Evolutionary conservation across 371 early-diverging fungal genomes (phyloP).

Genomic region (Circinella minor): DNA sequence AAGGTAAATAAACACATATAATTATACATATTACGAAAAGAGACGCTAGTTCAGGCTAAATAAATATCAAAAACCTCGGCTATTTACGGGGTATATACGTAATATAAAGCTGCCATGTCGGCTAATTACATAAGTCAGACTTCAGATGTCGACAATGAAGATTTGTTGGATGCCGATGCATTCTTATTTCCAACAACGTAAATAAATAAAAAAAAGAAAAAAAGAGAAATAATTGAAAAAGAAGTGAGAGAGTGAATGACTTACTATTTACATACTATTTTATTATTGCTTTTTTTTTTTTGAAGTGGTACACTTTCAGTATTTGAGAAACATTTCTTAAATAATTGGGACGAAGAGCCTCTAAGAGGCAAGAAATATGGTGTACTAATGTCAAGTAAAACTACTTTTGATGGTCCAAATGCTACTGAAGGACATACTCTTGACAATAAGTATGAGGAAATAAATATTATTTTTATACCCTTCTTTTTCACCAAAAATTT

Average conservation of each 20-base stretch:
- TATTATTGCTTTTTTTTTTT: not conserved
- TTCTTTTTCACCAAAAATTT: too few species aligned
- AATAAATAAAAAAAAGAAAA: not conserved
- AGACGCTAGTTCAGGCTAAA: not conserved
- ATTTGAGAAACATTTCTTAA: constrained; percentile 32
- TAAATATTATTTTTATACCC: not conserved
- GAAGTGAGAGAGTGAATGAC: not conserved
- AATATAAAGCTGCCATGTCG: constrained; percentile 1
- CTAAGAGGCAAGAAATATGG: constrained; percentile 26
- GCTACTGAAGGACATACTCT: constrained; percentile 16
- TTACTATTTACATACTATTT: too few species aligned
- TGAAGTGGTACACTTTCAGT: constrained; percentile 29
- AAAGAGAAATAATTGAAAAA: too few species aligned
- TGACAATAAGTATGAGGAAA: constrained; percentile 17
- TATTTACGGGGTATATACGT: too few species aligned
- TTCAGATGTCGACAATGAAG: constrained; percentile 15
- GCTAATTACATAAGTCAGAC: constrained; percentile 8
- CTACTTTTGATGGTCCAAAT: constrained; percentile 30
- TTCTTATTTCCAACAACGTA: constrained; percentile 32
- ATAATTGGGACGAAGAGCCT: constrained; percentile 12
- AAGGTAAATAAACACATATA: constrained; percentile 11
- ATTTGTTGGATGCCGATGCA: constrained; percentile 23
- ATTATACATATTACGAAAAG: not conserved
- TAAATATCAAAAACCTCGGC: too few species aligned
- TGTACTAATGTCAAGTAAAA: constrained; percentile 24